Percentiles rank a stretch among this genome's conserved stretches.
phyloP scores from a whole-genome alignment of 2,329 filamentous ascomycete genomes.

The Tympanopsis confertula region DNA sequence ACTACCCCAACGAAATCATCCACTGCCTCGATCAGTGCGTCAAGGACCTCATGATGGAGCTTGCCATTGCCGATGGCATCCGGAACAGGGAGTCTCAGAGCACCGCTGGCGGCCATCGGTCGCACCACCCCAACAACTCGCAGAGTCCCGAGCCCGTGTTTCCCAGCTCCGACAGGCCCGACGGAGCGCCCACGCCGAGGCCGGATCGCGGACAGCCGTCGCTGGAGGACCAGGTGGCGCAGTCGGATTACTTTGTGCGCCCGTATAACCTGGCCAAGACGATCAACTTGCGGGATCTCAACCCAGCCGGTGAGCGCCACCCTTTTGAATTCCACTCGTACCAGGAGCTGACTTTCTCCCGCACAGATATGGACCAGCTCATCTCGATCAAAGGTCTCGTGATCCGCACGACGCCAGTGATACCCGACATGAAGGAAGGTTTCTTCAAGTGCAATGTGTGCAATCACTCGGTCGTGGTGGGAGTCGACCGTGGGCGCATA shows the following conservation, averaged over 20 bases:
- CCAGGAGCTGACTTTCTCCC: slow-evolving; percentile 11
- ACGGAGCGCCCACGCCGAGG: slow-evolving; percentile 29
- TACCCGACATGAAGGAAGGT: slow-evolving; percentile 97
- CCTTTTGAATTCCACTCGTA: neutral
- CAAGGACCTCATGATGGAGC: slow-evolving; percentile 83
- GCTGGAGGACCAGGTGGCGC: slow-evolving; percentile 71
- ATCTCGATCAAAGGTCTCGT: slow-evolving; percentile 92
- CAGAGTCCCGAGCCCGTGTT: slow-evolving; percentile 67
- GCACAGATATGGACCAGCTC: slow-evolving; percentile 80
- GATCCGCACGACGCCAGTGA: slow-evolving; percentile 88
- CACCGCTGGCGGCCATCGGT: slow-evolving; percentile 32
- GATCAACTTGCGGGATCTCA: slow-evolving; percentile 85
- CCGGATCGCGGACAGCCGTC: slow-evolving; percentile 37
- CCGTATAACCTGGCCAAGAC: slow-evolving; percentile 79
- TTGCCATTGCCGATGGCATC: slow-evolving; percentile 70
- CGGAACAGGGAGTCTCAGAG: slow-evolving; percentile 52
- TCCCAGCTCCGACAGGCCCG: slow-evolving; percentile 66
- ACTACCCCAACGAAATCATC: slow-evolving; percentile 91
- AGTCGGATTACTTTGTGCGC: slow-evolving; percentile 71
- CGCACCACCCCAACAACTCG: slow-evolving; percentile 28
- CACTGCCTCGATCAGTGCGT: slow-evolving; percentile 91
- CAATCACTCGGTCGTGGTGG: slow-evolving; percentile 79
- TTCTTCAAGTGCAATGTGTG: slow-evolving; percentile 95
- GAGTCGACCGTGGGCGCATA: slow-evolving; percentile 91
- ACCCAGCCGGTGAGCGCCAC: slow-evolving; percentile 57